Conservation (phyloP, 1,284 basidiomycete species). For the Papiliotrema nemorosa region DNA sequence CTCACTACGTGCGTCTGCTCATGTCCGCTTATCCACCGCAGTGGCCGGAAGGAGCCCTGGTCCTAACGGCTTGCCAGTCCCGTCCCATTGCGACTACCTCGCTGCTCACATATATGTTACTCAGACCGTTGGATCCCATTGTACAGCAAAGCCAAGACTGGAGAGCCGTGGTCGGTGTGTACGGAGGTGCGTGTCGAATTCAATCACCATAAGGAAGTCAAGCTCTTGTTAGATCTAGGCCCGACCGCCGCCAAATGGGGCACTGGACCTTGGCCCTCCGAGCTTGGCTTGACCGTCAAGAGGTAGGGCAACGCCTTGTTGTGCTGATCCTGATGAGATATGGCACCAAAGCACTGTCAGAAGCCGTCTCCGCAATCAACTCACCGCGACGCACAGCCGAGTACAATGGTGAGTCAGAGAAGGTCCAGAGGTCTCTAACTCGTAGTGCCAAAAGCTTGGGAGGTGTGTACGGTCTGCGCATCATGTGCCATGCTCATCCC, state of each 20-base stretch:
- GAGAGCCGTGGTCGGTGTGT: constrained; percentile 38
- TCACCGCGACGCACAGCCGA: constrained; percentile 44
- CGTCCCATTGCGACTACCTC: constrained; percentile 38
- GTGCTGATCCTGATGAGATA: constrained; percentile 11
- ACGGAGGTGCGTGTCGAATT: constrained; percentile 24
- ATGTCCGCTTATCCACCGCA: constrained; percentile 2
- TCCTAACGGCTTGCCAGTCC: constrained; percentile 38
- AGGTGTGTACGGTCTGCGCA: constrained; percentile 16
- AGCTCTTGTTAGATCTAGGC: constrained; percentile 28
- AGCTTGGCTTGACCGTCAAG: constrained; percentile 22
- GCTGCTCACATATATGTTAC: constrained; percentile 32
- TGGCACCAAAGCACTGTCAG: constrained; percentile 32
- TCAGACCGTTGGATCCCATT: constrained; percentile 29
- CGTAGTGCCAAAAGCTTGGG: constrained; percentile 40
- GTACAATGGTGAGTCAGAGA: constrained; percentile 32
- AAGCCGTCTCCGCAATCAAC: constrained; percentile 39
- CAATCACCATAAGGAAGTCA: neutral
- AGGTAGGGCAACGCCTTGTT: constrained; percentile 9
- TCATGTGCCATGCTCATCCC: no score
- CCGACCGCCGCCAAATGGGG: constrained; percentile 34
- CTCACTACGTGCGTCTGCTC: neutral
- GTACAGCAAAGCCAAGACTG: constrained; percentile 28
- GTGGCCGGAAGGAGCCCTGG: constrained; percentile 33
- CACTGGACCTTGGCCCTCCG: constrained; percentile 33
- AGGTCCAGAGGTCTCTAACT: neutral